Evolutionary conservation across 257 asterid species (phyloP).

Genomic region (Fraxinus anomala): DNA sequence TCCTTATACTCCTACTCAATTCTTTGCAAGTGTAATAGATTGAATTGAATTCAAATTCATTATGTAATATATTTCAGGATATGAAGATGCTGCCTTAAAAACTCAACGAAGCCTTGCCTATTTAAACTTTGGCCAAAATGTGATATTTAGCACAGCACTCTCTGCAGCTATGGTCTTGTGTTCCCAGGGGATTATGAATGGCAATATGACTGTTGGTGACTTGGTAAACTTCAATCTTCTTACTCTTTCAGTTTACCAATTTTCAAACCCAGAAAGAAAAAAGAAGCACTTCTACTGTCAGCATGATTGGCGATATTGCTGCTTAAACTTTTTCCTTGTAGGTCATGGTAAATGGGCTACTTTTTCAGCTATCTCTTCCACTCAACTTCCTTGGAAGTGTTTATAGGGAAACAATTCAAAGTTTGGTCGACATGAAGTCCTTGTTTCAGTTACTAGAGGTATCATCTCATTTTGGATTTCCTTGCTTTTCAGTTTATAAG

Average conservation of each 20-base stretch:
- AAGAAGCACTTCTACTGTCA: constrained; percentile 10
- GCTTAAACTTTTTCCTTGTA: constrained; percentile 28
- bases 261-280: constrained; percentile 15
- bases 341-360: constrained; percentile 99
- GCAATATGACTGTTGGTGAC: constrained; percentile 95
- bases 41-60: constrained; percentile 15
- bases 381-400: constrained; percentile 96
- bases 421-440: constrained; percentile 93
- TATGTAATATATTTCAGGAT: constrained; percentile 57
- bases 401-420: constrained; percentile 89
- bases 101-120: constrained; percentile 91
- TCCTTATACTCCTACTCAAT: not conserved
- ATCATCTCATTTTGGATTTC: constrained; percentile 26
- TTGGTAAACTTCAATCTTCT: constrained; percentile 53
- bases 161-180: constrained; percentile 94
- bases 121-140: constrained; percentile 91
- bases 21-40: constrained; percentile 9
- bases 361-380: constrained; percentile 96
- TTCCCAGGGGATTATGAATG: constrained; percentile 81
- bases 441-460: constrained; percentile 99
- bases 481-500: constrained; percentile 15
- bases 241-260: constrained; percentile 10
- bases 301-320: constrained; percentile 22
- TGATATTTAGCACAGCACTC: constrained; percentile 83
- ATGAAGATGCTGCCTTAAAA: constrained; percentile 91